A percentile compares a stretch with the other conserved stretches of the same genome.
phyloP scores from a whole-genome alignment of 208 protist species.

The Leishmania martiniquensis region DNA sequence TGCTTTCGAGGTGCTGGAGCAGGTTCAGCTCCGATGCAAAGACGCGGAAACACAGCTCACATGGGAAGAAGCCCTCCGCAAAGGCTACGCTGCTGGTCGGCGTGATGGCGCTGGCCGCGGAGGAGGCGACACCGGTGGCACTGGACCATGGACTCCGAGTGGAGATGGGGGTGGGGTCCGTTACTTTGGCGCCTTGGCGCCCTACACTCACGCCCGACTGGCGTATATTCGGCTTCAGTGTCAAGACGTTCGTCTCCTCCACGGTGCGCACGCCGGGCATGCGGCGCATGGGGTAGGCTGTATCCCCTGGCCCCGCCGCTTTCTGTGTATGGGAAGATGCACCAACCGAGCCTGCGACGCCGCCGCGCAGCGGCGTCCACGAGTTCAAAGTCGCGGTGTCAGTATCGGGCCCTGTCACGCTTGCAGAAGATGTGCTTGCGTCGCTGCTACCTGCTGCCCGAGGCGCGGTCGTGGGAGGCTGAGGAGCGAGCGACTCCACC shows the following conservation, averaged over 20 bases:
- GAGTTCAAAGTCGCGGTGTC: background rate
- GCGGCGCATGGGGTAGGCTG: conserved; percentile 4
- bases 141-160: background rate
- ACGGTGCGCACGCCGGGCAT: conserved; percentile 13
- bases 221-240: background rate
- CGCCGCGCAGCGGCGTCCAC: background rate
- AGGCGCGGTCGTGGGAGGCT: conserved; percentile 8
- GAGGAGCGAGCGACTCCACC: conserved; percentile 62
- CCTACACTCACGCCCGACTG: background rate
- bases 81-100: background rate
- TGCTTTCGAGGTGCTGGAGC: conserved; percentile 74
- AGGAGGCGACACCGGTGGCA: background rate
- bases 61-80: conserved; percentile 64
- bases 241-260: conserved; percentile 6
- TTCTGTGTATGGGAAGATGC: conserved; percentile 15
- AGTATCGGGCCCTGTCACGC: background rate
- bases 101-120: background rate
- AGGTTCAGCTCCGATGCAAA: conserved; percentile 67
- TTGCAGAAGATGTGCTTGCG: background rate
- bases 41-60: conserved; percentile 74
- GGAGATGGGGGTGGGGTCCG: background rate
- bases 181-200: background rate
- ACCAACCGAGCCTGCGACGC: background rate
- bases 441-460: background rate
- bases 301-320: background rate